Conservation (phyloP, 2,329 filamentous ascomycete genomes). For the Rhytidhysteron rufulum region DNA sequence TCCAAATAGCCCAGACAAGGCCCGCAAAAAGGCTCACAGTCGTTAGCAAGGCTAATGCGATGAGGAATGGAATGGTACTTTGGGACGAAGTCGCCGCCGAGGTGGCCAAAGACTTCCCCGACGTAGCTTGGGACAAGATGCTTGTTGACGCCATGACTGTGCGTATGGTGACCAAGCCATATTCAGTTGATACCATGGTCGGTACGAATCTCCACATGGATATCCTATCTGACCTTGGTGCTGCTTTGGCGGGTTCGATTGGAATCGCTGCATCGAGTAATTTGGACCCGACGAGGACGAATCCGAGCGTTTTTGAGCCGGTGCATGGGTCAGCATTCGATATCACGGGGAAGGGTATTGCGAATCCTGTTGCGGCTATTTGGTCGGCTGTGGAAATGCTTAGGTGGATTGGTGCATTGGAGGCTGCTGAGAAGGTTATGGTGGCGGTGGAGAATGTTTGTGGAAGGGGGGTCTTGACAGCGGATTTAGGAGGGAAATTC, state of each 20-base stretch:
- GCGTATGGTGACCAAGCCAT: conserved; percentile 59
- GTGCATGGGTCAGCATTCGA: conserved; percentile 59
- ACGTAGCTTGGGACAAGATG: conserved; percentile 63
- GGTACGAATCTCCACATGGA: no score
- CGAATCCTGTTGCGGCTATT: conserved; percentile 57
- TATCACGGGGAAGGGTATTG: conserved; percentile 54
- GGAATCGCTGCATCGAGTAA: conserved; percentile 70
- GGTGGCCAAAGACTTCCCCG: conserved; percentile 55
- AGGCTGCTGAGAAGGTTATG: conserved; percentile 49
- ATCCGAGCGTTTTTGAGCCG: conserved; percentile 61
- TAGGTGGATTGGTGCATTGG: conserved; percentile 53
- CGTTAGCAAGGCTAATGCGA: conserved; percentile 64
- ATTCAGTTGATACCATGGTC: conserved; percentile 60
- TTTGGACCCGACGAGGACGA: conserved; percentile 59
- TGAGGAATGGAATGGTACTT: conserved; percentile 64
- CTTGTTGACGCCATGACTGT: conserved; percentile 65
- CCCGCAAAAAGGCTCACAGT: conserved; percentile 58
- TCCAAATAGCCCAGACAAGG: no score
- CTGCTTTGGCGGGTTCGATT: conserved; percentile 66
- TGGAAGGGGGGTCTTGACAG: conserved; percentile 50
- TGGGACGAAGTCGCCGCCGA: conserved; percentile 61
- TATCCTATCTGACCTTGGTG: conserved; percentile 66
- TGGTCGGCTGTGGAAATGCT: conserved; percentile 60
- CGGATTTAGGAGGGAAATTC: conserved; percentile 50
- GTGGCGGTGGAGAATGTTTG: conserved; percentile 52